Percentiles rank a stretch among this genome's conserved stretches.
These are phyloP conservation scores for Rhodofomes roseus DNA, from an alignment of 1,284 basidiomycete genomes.

Conservation along the genomic window DNA sequence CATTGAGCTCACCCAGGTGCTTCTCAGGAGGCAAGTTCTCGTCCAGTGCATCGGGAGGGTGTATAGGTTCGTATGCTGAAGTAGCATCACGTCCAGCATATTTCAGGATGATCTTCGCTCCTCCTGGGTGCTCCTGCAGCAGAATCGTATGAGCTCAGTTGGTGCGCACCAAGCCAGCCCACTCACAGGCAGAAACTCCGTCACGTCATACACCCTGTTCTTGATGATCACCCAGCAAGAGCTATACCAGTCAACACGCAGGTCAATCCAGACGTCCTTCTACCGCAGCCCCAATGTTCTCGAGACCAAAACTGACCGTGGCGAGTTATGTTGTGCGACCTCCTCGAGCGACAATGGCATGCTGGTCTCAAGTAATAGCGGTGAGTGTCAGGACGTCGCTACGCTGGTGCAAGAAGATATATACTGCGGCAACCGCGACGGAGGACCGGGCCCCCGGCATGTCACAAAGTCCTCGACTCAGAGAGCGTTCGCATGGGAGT, in stretches of 20 bases:
- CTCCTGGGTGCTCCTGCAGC: constrained; percentile 77
- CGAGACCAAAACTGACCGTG: constrained; percentile 39
- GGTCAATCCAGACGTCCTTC: neutral
- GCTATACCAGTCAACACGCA: constrained; percentile 28
- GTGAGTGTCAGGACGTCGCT: neutral
- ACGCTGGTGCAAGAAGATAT: neutral
- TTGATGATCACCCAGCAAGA: constrained; percentile 90
- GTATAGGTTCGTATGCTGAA: constrained; percentile 66
- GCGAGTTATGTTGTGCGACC: constrained; percentile 50
- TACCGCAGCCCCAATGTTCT: too few species aligned
- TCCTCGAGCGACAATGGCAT: constrained; percentile 38
- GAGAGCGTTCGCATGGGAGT: neutral
- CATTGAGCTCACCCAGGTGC: constrained; percentile 69
- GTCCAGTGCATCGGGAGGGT: constrained; percentile 67
- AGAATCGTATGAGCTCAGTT: constrained; percentile 1
- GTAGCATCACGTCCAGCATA: constrained; percentile 83
- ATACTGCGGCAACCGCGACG: neutral
- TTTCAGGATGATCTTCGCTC: constrained; percentile 71
- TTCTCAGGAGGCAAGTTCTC: constrained; percentile 64
- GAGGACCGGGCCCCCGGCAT: neutral
- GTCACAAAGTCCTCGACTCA: neutral
- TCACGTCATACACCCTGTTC: constrained; percentile 79
- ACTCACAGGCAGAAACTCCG: constrained; percentile 72
- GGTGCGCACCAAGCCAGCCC: neutral
- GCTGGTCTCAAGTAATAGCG: neutral